A percentile compares a stretch with the other conserved stretches of the same genome.
Evolutionary conservation across 768 basidiomycete species (phyloP).

Genomic region (Udeniomyces megalosporus): DNA sequence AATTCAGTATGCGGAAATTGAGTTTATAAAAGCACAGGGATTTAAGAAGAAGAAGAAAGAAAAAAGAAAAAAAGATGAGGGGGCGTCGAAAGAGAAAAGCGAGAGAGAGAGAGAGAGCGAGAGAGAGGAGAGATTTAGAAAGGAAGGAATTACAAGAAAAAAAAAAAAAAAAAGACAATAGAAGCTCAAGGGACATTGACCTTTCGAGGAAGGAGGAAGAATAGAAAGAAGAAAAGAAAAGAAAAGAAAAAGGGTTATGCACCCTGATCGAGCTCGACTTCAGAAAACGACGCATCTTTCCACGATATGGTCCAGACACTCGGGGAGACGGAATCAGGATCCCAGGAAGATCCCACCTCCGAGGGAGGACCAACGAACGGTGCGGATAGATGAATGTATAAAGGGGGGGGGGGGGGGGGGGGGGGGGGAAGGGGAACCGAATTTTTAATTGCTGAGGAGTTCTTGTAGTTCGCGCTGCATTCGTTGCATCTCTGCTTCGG

Average conservation of each 20-base stretch:
- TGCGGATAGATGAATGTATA: neutral
- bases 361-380: too few relatives aligned
- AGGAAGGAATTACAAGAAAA: too few relatives aligned
- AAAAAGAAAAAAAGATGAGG: neutral
- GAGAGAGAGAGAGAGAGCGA: neutral
- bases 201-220: too few relatives aligned
- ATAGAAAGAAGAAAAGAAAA: too few relatives aligned
- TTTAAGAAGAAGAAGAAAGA: neutral
- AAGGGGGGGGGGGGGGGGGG: neutral
- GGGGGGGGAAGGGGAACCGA: neutral
- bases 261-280: neutral
- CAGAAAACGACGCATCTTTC: neutral
- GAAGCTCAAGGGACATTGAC: too few relatives aligned
- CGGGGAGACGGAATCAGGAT: too few relatives aligned
- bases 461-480: slow-evolving; percentile 82
- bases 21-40: too few relatives aligned
- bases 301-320: neutral
- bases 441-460: slow-evolving; percentile 42
- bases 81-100: neutral
- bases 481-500: slow-evolving; percentile 72
- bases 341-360: too few relatives aligned
- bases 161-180: too few relatives aligned
- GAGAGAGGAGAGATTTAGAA: too few relatives aligned
- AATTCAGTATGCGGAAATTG: too few relatives aligned
- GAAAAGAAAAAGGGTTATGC: too few relatives aligned